Base-by-base conservation (phyloP, 768 basidiomycete genomes). In the Lactarius sanguifluus region DNA sequence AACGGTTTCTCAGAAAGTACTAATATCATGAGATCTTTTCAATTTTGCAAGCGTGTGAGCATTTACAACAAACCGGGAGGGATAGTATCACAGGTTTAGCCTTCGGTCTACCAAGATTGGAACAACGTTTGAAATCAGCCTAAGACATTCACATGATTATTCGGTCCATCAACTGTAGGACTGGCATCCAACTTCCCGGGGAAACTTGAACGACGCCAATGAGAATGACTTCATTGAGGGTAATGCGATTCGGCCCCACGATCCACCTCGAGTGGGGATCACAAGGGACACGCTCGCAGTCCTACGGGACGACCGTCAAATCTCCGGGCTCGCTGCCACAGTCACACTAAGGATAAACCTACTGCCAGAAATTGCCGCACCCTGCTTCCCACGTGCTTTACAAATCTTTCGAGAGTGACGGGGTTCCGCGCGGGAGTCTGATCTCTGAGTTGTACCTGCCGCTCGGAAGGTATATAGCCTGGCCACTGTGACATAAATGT, bases 141-240 rank as follows among this genome's bases (percentile, higher is more conserved):
- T 38, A 38, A 12, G 9, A 38, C 38, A 3, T 34, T 68, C 45
- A 66, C n/a, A 62, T 30, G 20, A 69, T 18, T 57, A 69, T 36
- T 5, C 64, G 68, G 1, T 3, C 4, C 40, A n/a, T 43, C 57
- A 66, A 13, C 45, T 64, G 68, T 4, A 69, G 65, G 23, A 69
- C 57, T 16, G 68, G 68, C 65, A 63, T 67, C 68, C 68, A 69
- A 5, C 57, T 67, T 15, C 68, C 68, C 2, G 38, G 41, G 0
- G 68, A 67, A 30, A 69, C 68, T 50, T 69, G 68, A 23, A 69
- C 55, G 34, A 67, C 43, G 5, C 68, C 68, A 3, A 69, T 63
- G 40, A 69, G 47, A n/a, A 67, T n/a, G 36, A 69, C 65, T 16
- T 69, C 68, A 8, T 64, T 47, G 52, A 41, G 30, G 6, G 52